Conservation (phyloP, 2,329 filamentous ascomycete species). For the Venturia nashicola region DNA sequence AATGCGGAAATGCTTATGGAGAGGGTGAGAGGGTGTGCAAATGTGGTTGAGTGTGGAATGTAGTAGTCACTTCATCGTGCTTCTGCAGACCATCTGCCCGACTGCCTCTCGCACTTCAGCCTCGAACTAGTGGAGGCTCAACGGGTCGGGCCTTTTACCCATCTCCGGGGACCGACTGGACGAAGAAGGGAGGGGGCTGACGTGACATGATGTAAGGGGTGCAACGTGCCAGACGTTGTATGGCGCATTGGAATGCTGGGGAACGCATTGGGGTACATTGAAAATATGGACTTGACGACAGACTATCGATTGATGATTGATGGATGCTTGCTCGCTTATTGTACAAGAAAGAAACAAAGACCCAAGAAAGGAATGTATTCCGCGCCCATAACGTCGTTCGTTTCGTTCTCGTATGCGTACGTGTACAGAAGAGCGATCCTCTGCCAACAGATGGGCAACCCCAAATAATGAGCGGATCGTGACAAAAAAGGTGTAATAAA, state of each 20-base stretch:
- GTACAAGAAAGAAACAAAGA: background rate
- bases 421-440: background rate
- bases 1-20: background rate
- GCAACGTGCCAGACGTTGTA: background rate
- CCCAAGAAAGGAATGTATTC: background rate
- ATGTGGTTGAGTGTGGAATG: too few relatives aligned
- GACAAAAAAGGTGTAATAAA: conserved; percentile 14
- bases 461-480: background rate
- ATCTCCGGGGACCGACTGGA: background rate
- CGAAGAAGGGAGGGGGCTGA: background rate
- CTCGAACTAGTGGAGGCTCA: background rate
- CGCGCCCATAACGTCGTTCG: background rate
- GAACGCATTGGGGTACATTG: background rate
- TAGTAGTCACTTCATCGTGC: too few relatives aligned
- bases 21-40: background rate
- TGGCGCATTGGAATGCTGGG: background rate
- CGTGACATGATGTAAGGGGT: background rate
- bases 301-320: conserved; percentile 1
- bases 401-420: background rate
- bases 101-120: background rate
- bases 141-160: background rate
- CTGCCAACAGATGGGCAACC: background rate
- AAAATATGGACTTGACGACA: background rate
- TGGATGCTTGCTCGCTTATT: conserved; percentile 1
- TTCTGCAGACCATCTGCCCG: background rate